These are phyloP conservation scores for Ordospora colligata DNA, from an alignment of 371 early-diverging fungal species.

Conservation along the genomic window DNA sequence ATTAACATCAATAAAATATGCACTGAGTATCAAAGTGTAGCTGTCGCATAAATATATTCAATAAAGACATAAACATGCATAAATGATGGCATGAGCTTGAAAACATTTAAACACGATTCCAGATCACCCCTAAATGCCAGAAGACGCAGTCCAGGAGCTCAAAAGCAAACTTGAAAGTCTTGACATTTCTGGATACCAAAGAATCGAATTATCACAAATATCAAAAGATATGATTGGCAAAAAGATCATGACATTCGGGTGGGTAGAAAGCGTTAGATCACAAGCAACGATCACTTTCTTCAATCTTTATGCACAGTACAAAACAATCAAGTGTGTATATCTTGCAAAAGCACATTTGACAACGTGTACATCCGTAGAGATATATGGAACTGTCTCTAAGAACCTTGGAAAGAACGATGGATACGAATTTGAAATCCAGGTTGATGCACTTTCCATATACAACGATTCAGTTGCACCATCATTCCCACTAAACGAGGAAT, in stretches of 20 bases:
- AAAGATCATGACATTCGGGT: constrained; percentile 53
- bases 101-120: neutral
- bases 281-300: constrained; percentile 48
- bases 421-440: constrained; percentile 53
- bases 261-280: constrained; percentile 47
- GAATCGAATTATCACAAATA: constrained; percentile 15
- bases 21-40: too few relatives aligned
- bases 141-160: neutral
- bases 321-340: constrained; percentile 56
- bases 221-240: constrained; percentile 39
- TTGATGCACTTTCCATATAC: constrained; percentile 45
- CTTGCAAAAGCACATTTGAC: constrained; percentile 39
- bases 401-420: constrained; percentile 51
- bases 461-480: constrained; percentile 45
- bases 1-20: too few relatives aligned
- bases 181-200: constrained; percentile 18
- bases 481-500: constrained; percentile 63
- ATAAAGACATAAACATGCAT: neutral
- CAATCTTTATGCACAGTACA: constrained; percentile 45
- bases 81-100: neutral
- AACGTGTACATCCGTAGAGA: constrained; percentile 48
- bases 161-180: neutral
- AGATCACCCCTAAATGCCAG: neutral
- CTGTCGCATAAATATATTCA: too few relatives aligned
- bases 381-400: constrained; percentile 51